A percentile compares a stretch with the other conserved stretches of the same genome.
phyloP scores from a whole-genome alignment of 208 protist genomes.

The Acanthamoeba divionensis region DNA sequence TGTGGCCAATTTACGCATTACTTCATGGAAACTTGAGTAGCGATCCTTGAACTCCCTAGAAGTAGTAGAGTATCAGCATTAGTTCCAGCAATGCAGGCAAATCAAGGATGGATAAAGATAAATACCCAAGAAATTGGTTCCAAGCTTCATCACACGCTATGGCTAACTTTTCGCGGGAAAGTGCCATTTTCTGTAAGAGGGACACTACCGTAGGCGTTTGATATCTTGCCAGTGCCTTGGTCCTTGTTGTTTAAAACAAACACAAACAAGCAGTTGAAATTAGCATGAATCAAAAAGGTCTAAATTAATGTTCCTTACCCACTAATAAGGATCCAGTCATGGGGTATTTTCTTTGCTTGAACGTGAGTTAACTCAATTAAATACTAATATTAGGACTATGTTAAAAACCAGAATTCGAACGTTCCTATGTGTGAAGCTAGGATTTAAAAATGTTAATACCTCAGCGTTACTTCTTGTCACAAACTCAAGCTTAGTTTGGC shows the following conservation, averaged over 20 bases:
- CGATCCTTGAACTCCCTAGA: conserved; percentile 52
- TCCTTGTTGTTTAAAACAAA: not conserved
- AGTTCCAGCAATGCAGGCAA: not conserved
- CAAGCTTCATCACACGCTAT: conserved; percentile 29
- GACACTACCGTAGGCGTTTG: conserved; percentile 1
- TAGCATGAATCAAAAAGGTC: too few relatives aligned
- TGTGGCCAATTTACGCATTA: conserved; percentile 32
- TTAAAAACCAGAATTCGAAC: not conserved
- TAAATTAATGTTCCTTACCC: not conserved
- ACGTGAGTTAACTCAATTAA: not conserved
- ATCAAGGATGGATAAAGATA: not conserved
- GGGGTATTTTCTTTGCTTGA: conserved; percentile 37
- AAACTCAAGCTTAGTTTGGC: conserved; percentile 15
- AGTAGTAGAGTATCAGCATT: not conserved
- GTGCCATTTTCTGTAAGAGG: not conserved
- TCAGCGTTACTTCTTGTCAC: conserved; percentile 2
- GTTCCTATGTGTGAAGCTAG: not conserved
- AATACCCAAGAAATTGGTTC: conserved; percentile 39
- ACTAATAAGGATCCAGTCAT: conserved; percentile 20
- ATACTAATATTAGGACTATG: not conserved
- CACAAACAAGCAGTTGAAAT: not conserved
- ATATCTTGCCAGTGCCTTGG: not conserved
- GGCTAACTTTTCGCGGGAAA: conserved; percentile 42
- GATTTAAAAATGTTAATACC: not conserved
- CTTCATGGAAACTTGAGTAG: conserved; percentile 55